Conservation (phyloP, 2,329 filamentous ascomycete genomes). For the Juglanconis oblonga region DNA sequence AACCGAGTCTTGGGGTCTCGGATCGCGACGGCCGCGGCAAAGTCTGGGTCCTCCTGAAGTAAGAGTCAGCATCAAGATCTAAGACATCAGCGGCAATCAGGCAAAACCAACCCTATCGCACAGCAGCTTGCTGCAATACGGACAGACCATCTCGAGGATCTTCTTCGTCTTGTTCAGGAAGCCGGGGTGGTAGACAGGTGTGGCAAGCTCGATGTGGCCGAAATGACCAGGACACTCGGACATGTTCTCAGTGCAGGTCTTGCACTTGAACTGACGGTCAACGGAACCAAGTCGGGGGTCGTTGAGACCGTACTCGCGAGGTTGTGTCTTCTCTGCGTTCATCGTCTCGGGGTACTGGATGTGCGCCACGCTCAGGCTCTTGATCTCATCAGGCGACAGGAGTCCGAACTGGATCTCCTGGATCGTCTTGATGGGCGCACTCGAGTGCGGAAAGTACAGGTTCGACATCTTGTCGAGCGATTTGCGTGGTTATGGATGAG, state of each 20-base stretch:
- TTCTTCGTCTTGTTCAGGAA: constrained; percentile 99
- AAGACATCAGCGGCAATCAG: constrained; percentile 44
- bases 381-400: constrained; percentile 97
- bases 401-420: constrained; percentile 99
- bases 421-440: constrained; percentile 93
- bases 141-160: constrained; percentile 96
- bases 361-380: constrained; percentile 95
- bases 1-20: constrained; percentile 95
- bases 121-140: constrained; percentile 97
- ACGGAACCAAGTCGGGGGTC: constrained; percentile 96
- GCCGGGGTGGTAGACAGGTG: constrained; percentile 90
- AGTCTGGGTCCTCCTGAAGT: constrained; percentile 77
- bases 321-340: constrained; percentile 91
- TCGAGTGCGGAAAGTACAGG: constrained; percentile 84
- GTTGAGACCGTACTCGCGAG: constrained; percentile 88
- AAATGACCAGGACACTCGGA: constrained; percentile 97
- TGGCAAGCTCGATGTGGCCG: constrained; percentile 95
- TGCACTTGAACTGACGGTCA: constrained; percentile 92
- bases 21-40: constrained; percentile 74
- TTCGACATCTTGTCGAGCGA: constrained; percentile 73
- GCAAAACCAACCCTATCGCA: constrained; percentile 90
- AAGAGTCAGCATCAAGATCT: constrained; percentile 46
- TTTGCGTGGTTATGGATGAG: constrained; percentile 25
- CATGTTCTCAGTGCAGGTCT: constrained; percentile 94
- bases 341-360: constrained; percentile 99